A percentile compares a stretch with the other conserved stretches of the same genome.
phyloP scores from a whole-genome alignment of 2,329 filamentous ascomycete species.

The Balansia obtecta region DNA sequence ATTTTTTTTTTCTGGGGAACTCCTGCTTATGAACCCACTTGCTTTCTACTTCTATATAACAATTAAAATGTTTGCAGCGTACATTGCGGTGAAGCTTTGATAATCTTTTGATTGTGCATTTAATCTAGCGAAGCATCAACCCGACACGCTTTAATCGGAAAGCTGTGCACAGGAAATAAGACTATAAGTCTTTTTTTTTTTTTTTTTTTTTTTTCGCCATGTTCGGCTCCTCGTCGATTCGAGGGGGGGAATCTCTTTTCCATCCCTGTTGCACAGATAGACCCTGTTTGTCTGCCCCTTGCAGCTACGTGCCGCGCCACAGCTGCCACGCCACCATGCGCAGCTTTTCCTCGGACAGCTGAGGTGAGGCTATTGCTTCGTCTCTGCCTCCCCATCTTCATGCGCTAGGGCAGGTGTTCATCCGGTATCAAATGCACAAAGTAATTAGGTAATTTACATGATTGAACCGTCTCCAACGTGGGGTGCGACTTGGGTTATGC shows the following conservation, averaged over 20 bases:
- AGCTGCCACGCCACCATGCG: background rate
- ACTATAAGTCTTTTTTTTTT: too few relatives aligned
- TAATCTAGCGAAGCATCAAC: background rate
- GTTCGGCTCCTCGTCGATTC: too few relatives aligned
- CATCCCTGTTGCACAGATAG: background rate
- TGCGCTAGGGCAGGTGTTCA: background rate
- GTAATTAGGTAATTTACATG: background rate
- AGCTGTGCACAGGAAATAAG: constrained; percentile 5
- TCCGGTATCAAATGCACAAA: background rate
- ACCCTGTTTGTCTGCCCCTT: background rate
- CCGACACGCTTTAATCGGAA: background rate
- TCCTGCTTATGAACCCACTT: background rate
- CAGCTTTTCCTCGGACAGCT: background rate
- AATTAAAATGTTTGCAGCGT: too few relatives aligned
- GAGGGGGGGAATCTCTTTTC: too few relatives aligned
- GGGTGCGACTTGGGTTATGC: too few relatives aligned
- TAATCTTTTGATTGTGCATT: background rate
- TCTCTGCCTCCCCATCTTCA: background rate
- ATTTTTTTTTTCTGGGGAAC: background rate
- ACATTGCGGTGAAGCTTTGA: background rate
- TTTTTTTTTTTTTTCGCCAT: too few relatives aligned
- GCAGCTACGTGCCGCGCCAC: background rate
- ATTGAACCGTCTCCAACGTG: background rate
- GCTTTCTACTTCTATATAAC: too few relatives aligned
- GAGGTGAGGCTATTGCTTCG: background rate